phyloP scores from a whole-genome alignment of 2,329 filamentous ascomycete genomes.

The Alternaria alternata region DNA sequence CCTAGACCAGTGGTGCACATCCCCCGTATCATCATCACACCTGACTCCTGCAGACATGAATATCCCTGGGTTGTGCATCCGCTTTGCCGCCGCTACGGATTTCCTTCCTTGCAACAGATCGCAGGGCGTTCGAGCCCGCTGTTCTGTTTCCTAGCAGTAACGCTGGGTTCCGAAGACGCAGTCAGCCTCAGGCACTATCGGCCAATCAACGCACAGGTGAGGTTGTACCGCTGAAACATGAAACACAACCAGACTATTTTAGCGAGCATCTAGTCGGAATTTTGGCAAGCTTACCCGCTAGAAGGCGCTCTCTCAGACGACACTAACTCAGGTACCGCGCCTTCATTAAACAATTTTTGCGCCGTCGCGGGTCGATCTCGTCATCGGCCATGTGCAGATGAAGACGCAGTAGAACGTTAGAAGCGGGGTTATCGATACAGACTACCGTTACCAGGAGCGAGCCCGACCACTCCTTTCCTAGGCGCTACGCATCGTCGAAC shows the following conservation, averaged over 20 bases:
- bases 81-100: constrained; percentile 30
- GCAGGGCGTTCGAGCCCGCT: constrained; percentile 22
- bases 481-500: constrained; percentile 13
- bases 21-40: constrained; percentile 6
- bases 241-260: constrained; percentile 39
- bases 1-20: constrained; percentile 13
- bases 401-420: constrained; percentile 17
- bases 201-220: constrained; percentile 34
- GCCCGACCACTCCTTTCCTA: constrained; percentile 4
- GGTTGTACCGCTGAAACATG: constrained; percentile 34
- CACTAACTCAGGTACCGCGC: constrained; percentile 40
- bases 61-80: constrained; percentile 22
- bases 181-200: constrained; percentile 29
- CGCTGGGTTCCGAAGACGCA: constrained; percentile 28
- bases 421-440: constrained; percentile 15
- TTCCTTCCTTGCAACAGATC: constrained; percentile 39
- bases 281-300: constrained; percentile 32
- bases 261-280: constrained; percentile 27
- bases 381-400: constrained; percentile 11
- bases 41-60: constrained; percentile 15
- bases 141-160: constrained; percentile 25
- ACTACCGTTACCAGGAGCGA: constrained; percentile 1
- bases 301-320: constrained; percentile 39
- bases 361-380: constrained; percentile 9
- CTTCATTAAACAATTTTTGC: constrained; percentile 35